phyloP scores from a whole-genome alignment of 2,329 filamentous ascomycete genomes.

The Metarhizium sp. region DNA sequence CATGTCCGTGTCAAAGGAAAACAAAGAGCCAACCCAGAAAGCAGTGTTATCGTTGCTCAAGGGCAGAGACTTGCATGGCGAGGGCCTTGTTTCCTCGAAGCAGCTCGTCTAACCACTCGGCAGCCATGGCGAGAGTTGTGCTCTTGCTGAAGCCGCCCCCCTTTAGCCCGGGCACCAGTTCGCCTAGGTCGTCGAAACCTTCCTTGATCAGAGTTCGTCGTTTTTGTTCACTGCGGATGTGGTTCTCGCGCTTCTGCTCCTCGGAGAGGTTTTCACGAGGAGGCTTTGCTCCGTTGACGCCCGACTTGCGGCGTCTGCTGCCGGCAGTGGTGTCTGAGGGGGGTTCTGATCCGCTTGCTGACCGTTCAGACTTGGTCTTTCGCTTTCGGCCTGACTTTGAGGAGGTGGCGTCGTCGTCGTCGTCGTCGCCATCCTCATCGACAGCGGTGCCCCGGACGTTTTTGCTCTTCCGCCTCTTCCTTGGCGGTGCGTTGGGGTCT shows the following conservation, averaged over 20 bases:
- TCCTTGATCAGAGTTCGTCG: conserved; percentile 71
- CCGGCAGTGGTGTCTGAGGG: conserved; percentile 24
- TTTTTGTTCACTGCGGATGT: conserved; percentile 83
- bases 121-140: conserved; percentile 64
- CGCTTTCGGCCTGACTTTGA: conserved; percentile 31
- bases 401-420: conserved; percentile 28
- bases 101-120: conserved; percentile 68
- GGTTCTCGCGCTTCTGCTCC: conserved; percentile 75
- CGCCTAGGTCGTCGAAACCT: conserved; percentile 71
- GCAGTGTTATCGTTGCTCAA: background rate
- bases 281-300: conserved; percentile 30
- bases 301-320: conserved; percentile 43
- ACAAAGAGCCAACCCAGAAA: background rate
- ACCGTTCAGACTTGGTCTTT: conserved; percentile 36
- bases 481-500: conserved; percentile 31
- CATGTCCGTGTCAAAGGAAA: background rate
- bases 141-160: conserved; percentile 77
- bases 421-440: conserved; percentile 23
- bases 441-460: conserved; percentile 29
- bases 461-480: conserved; percentile 48
- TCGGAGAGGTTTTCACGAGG: conserved; percentile 66
- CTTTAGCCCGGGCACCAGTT: conserved; percentile 65
- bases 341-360: conserved; percentile 17
- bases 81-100: conserved; percentile 58
- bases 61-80: conserved; percentile 13